Base-by-base conservation (phyloP, 2,329 filamentous ascomycete genomes). In the Penicillium sp. region DNA sequence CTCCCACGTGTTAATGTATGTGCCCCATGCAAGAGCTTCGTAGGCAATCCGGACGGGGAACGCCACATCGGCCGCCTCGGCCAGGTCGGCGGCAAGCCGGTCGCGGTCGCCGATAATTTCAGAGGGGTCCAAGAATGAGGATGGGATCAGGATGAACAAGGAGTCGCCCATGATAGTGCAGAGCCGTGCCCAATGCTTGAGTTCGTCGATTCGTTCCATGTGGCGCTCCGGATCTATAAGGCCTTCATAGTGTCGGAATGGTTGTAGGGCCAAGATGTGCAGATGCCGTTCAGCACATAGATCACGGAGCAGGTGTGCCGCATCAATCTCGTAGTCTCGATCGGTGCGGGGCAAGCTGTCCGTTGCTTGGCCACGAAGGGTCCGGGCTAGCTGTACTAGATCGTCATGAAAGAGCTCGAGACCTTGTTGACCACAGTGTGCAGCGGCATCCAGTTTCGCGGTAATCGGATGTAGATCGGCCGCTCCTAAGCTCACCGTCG, bases 381-480 rank as follows among this genome's bases (percentile, higher is more conserved):
- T 70, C 14, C 75, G 76, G 7, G 84, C 85, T 59, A 87, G 88
- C 7, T 82, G 73, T 5, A 86, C 72, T 1, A 91, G 80, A 63
- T 90, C 87, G 0, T 87, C 85, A 73, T 90, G 87, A 1, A 84
- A 84, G 8, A 90, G 81, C 70, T 90, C 88, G 51, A 90, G 84
- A 16, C 80, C 86, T 34, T 80, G 71, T 66, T 89, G 70, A n/a
- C 70, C 70, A 24, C 67, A 65, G 16, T 42, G 24, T 6, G 68
- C 63, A 13, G 71, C 70, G 13, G 69, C 67, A 29, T 67, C 58
- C 29, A 73, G 61, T 51, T 73, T 74, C 6, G 61, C 48, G 4
- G 61, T 16, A 16, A 65, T 54, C 0, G 60, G 49, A 16, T 65
- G 63, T 5, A 64, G 43, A 44, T 56, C 16, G 1, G 57, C 55